Evolutionary conservation across 108 stramenopile genomes (phyloP), one percentile per base, ranked within the genome.

Genomic region (Skeletonema potamos): DNA sequence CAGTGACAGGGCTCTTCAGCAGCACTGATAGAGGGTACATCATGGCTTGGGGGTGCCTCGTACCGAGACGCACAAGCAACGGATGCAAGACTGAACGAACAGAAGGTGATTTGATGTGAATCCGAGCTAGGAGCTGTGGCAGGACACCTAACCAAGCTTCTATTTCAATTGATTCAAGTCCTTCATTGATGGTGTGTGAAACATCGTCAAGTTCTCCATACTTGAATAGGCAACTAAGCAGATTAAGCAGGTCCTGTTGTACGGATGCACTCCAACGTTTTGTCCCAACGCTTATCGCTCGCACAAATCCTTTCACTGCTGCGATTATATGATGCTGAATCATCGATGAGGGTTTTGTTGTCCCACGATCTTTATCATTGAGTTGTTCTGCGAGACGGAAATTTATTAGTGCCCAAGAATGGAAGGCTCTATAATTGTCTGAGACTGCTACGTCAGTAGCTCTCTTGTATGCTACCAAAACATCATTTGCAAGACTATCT

Each of bases 111-210:
- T 84, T 86, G 36, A 94, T 94, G 70, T 97, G 94, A 75, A 99
- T 97, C 27, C 99, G 84, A n/a, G 99, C 99, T 32, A 99, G 92
- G 7, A 99, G 84, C 77, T 99, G 99, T 6, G 99, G 99, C 15
- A 99, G 74, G 9, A 99, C 98, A 28, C 96, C 97, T 11, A 99
- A 86, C 98, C 99, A 99, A 12, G 96, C 92, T 72, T 97, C 98
- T 7, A 97, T 78, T 51, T 82, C 77, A 24, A 97, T 91, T 7
- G 73, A 64, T 64, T 66, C 83, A 9, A 98, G 74, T 28, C 93
- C 93, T 34, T 87, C 75, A 48, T 89, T 90, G 20, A 97, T 83
- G 18, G 82, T 73, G 28, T 30, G 71, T 2, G 93, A 84, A 57
- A 96, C 90, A 51, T 93, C 93, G 10, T 85, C 73, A 39, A 85